Percentiles rank a stretch among this genome's conserved stretches.
phyloP scores from a whole-genome alignment of 495 filamentous ascomycete genomes.

The Trichoderma parareesei region DNA sequence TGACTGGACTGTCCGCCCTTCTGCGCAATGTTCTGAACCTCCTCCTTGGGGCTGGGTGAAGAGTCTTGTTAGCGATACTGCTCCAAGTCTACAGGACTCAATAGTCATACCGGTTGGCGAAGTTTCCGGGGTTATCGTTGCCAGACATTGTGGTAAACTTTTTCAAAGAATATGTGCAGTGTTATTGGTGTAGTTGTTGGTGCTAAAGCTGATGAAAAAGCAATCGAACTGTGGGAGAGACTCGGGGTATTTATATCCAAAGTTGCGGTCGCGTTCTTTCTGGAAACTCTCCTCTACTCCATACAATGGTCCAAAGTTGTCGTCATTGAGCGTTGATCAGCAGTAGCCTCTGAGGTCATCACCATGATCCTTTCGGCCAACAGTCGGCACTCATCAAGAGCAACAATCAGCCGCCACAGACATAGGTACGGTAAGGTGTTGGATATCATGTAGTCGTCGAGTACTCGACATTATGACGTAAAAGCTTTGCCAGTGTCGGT shows the following conservation, averaged over 20 bases:
- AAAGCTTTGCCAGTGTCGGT: background rate
- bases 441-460: background rate
- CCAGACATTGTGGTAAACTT: constrained; percentile 12
- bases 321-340: background rate
- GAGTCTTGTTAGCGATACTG: too few relatives aligned
- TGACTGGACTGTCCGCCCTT: constrained; percentile 44
- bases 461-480: background rate
- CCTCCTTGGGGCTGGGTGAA: background rate
- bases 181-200: background rate
- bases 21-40: constrained; percentile 44
- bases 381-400: background rate
- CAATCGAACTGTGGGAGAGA: background rate
- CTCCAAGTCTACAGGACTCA: too few relatives aligned
- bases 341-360: background rate
- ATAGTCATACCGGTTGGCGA: constrained; percentile 45
- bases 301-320: background rate
- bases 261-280: too few relatives aligned
- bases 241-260: background rate
- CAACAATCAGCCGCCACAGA: too few relatives aligned
- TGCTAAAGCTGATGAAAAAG: background rate
- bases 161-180: too few relatives aligned
- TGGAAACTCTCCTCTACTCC: background rate
- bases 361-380: background rate
- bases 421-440: background rate
- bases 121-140: constrained; percentile 53